These are phyloP conservation scores for Podochytrium sp. DNA, from an alignment of 192 early-diverging fungal genomes.

Conservation along the genomic window DNA sequence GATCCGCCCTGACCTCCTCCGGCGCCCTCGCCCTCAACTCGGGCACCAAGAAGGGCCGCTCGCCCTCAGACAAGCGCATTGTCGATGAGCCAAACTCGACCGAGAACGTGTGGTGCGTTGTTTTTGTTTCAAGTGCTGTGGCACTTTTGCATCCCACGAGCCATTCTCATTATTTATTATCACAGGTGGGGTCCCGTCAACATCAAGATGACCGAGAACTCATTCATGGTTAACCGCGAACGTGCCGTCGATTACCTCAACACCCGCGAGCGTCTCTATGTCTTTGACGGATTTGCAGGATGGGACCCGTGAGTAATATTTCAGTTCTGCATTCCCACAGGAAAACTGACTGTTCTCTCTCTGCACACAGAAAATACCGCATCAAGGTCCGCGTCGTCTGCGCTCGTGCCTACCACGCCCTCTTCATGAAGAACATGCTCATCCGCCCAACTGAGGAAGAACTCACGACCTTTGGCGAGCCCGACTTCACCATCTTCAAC, in stretches of 20 bases:
- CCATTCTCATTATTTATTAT: not conserved
- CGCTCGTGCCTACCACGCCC: slow-evolving; percentile 91
- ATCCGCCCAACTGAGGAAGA: slow-evolving; percentile 92
- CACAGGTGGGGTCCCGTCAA: slow-evolving; percentile 93
- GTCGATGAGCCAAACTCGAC: slow-evolving; percentile 87
- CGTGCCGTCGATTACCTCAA: slow-evolving; percentile 96
- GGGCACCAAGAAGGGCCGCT: slow-evolving; percentile 89
- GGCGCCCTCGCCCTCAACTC: slow-evolving; percentile 92
- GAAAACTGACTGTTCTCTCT: too few relatives aligned
- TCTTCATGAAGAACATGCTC: slow-evolving; percentile 99
- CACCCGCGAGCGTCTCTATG: slow-evolving; percentile 88
- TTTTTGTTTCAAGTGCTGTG: not conserved
- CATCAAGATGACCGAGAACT: slow-evolving; percentile 75
- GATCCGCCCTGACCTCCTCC: slow-evolving; percentile 86
- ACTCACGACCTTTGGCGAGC: slow-evolving; percentile 89
- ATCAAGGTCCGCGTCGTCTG: slow-evolving; percentile 97
- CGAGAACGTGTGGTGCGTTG: slow-evolving; percentile 86
- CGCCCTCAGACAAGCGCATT: slow-evolving; percentile 96
- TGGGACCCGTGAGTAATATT: too few relatives aligned
- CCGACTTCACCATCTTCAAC: slow-evolving; percentile 98
- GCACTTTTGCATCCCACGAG: not conserved
- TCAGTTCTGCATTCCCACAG: too few relatives aligned
- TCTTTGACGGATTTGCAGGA: slow-evolving; percentile 96
- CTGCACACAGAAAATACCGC: slow-evolving; percentile 93
- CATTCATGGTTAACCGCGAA: slow-evolving; percentile 94